Base-by-base conservation (phyloP, 192 early-diverging fungal species). In the Rhizophlyctis rosea region DNA sequence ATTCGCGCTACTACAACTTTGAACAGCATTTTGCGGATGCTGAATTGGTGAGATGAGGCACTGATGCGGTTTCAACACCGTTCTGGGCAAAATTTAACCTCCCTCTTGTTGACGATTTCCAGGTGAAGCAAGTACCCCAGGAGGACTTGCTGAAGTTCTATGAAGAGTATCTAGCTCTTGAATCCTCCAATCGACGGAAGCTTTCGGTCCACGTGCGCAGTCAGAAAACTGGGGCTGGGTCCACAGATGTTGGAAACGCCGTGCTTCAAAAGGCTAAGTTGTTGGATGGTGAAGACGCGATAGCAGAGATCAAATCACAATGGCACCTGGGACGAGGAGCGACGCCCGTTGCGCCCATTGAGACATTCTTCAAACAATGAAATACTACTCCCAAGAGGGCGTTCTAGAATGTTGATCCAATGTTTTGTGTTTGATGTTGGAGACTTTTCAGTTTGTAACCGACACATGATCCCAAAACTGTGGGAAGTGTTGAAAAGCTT, bases 1-100 rank as follows among this genome's bases (percentile, higher is more conserved):
- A 62, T 36, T 79, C 76, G 5, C 77, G 81, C 2, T 88, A 83
- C 73, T 94, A 88, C 74, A 84, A 92, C 73, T 96, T 96, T 81
- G 84, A 93, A 59, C 81, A 86, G 65, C 58, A 77, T 11, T 75
- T 84, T 7, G 70, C 54, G 33, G 89, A 91, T 59, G 85, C 89
- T 1, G 69, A 75, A 48, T 75, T 76, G 59, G 77, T 91, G 50
- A 65, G 70, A 39, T 1, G 29, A 33, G 29, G 16, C 27, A 28
- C 35, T 28, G 39, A 50, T 60, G 13, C 7, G 33, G 54, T 4
- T 4, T 33, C 9, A 56, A 47, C 44, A 47, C 18, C 18, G 23
- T 18, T n/a, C 47, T 48, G 47, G 23, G 1, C 23, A 23, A 48
- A 1, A 23, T 48, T 18, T n/a, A 48, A n/a, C 47, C 18, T 18